These are phyloP conservation scores for Kwoniella heveanensis DNA, from an alignment of 768 basidiomycete species.

Conservation along the genomic window DNA sequence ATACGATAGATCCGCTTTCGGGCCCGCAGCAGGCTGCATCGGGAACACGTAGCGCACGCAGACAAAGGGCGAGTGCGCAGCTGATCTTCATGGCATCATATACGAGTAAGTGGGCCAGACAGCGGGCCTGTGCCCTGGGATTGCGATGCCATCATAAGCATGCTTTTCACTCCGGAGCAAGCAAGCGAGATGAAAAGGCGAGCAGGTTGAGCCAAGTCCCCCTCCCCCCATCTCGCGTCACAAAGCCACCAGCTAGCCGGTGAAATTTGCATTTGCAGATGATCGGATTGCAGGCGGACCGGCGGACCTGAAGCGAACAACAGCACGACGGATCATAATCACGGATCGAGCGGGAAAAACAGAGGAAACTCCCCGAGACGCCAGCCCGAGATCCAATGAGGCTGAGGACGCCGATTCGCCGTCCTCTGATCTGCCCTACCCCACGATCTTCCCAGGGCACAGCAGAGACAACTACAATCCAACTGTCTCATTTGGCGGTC, in stretches of 20 bases:
- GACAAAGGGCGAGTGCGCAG: slow-evolving; percentile 2
- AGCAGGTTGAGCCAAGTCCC: no score
- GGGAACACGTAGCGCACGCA: background rate
- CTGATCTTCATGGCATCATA: background rate
- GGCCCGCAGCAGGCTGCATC: background rate
- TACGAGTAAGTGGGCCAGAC: no score
- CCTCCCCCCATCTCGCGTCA: no score
- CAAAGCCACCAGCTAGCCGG: background rate
- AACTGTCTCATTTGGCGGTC: no score
- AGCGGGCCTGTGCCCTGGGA: background rate
- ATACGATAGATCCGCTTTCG: background rate
- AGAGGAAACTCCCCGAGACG: background rate
- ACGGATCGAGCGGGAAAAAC: background rate
- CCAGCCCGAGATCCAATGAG: background rate
- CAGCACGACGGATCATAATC: no score
- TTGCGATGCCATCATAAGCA: background rate
- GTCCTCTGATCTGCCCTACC: background rate
- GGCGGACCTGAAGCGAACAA: background rate
- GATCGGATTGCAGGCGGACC: background rate
- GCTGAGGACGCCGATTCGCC: background rate
- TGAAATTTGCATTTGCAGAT: background rate
- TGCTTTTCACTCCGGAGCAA: background rate
- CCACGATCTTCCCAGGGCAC: no score
- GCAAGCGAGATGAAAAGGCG: no score
- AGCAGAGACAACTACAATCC: no score